phyloP scores from a whole-genome alignment of 305 asterid species.

The Petunia hybrid region DNA sequence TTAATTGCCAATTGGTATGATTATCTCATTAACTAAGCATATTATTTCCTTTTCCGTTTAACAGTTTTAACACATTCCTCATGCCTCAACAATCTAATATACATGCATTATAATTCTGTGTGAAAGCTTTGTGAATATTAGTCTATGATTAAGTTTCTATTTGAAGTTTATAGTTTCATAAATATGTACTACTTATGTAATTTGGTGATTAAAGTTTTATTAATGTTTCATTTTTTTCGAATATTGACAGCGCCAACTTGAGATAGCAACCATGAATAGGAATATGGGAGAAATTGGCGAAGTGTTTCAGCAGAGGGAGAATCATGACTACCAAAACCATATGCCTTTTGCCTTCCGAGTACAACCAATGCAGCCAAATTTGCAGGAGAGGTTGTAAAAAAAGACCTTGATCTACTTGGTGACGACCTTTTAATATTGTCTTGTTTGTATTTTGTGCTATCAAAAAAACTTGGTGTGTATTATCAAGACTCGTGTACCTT shows the following conservation, averaged over 20 bases:
- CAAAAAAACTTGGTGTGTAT: constrained; percentile 23
- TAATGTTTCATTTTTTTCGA: background rate
- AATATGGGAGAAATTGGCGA: constrained; percentile 36
- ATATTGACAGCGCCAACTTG: constrained; percentile 29
- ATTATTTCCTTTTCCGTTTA: background rate
- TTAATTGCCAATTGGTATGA: constrained; percentile 55
- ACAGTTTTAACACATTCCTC: background rate
- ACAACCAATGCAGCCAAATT: constrained; percentile 85
- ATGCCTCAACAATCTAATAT: background rate
- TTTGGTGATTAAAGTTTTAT: background rate
- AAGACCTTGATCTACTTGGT: background rate
- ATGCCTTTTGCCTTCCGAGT: constrained; percentile 73
- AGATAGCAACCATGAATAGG: constrained; percentile 32
- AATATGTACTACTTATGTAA: background rate
- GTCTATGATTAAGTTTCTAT: background rate
- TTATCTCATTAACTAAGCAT: background rate
- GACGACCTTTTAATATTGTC: background rate
- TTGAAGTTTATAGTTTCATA: background rate
- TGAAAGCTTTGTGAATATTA: background rate
- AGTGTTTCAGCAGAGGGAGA: constrained; percentile 34
- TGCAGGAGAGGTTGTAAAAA: constrained; percentile 49
- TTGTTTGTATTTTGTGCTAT: background rate
- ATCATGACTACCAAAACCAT: constrained; percentile 54
- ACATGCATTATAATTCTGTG: background rate
- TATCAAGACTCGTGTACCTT: background rate